Evolutionary conservation across 768 basidiomycete genomes (phyloP).

Genomic region (Strobilomyces echinocephalus): DNA sequence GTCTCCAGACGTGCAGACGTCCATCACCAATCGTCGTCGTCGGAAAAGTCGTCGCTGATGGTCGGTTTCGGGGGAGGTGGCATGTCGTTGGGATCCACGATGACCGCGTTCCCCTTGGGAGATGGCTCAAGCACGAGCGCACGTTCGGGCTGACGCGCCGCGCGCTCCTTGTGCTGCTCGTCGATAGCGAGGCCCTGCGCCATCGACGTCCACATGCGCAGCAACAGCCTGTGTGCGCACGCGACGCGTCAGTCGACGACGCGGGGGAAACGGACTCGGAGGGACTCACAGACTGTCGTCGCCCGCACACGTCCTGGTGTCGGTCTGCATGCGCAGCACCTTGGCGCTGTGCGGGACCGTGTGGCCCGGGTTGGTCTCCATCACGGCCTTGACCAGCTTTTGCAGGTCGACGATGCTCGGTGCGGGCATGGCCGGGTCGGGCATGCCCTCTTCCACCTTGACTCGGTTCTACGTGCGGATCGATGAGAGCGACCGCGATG

Average conservation of each 20-base stretch:
- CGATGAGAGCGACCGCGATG: background rate
- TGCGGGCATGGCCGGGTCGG: slow-evolving; percentile 6
- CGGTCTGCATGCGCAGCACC: slow-evolving; percentile 30
- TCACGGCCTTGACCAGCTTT: slow-evolving; percentile 35
- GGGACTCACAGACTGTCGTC: slow-evolving; percentile 47
- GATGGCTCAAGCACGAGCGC: slow-evolving; percentile 13
- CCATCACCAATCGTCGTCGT: slow-evolving; percentile 25
- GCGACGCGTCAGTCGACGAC: background rate
- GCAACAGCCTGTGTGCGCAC: slow-evolving; percentile 29
- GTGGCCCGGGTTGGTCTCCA: slow-evolving; percentile 28
- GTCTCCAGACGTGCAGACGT: too few species aligned
- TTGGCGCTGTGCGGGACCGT: slow-evolving; percentile 31
- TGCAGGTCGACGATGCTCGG: slow-evolving; percentile 41
- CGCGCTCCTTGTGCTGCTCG: slow-evolving; percentile 34
- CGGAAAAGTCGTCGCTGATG: slow-evolving; percentile 20
- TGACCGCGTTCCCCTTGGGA: background rate
- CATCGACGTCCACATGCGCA: slow-evolving; percentile 45
- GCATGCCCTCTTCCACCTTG: background rate
- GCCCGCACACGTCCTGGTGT: slow-evolving; percentile 43
- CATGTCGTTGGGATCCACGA: slow-evolving; percentile 10
- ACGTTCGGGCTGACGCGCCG: slow-evolving; percentile 7
- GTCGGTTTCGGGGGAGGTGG: slow-evolving; percentile 5
- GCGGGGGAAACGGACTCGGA: background rate
- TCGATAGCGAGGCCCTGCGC: slow-evolving; percentile 42
- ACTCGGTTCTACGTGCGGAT: slow-evolving; percentile 7